These are phyloP conservation scores for Boletus sp. DNA, from an alignment of 768 basidiomycete genomes.

Conservation along the genomic window DNA sequence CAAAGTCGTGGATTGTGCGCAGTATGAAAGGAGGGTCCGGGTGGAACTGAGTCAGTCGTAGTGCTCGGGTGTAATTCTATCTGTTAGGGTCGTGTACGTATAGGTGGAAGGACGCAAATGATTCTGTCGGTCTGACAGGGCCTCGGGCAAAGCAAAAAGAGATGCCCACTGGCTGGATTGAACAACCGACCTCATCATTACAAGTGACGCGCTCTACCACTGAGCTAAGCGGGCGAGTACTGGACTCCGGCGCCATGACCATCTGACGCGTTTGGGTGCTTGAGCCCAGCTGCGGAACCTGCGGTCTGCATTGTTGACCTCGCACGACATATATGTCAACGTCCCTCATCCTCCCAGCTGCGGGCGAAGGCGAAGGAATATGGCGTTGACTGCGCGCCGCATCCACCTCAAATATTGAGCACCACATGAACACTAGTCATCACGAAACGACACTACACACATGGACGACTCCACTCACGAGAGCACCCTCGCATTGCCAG, in stretches of 20 bases:
- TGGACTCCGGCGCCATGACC: fast-evolving
- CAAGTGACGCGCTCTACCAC: conserved; percentile 46
- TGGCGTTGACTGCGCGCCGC: neutral
- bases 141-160: neutral
- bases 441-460: neutral
- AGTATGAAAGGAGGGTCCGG: conserved; percentile 58
- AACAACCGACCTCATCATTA: conserved; percentile 46
- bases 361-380: neutral
- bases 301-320: no score
- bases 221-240: conserved; percentile 39
- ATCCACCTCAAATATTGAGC: neutral
- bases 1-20: conserved; percentile 61
- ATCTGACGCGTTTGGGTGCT: neutral
- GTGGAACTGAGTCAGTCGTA: conserved; percentile 21
- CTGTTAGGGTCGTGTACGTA: neutral
- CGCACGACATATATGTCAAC: neutral
- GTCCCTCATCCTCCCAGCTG: neutral
- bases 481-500: conserved; percentile 20
- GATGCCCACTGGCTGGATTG: conserved; percentile 43
- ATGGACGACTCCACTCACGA: conserved; percentile 12
- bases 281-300: neutral
- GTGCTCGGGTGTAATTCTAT: neutral
- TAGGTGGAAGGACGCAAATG: neutral
- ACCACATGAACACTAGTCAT: neutral
- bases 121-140: neutral